Base-by-base conservation (phyloP, 1,139 yeast genomes). In the Saccharomyces hybrid region DNA sequence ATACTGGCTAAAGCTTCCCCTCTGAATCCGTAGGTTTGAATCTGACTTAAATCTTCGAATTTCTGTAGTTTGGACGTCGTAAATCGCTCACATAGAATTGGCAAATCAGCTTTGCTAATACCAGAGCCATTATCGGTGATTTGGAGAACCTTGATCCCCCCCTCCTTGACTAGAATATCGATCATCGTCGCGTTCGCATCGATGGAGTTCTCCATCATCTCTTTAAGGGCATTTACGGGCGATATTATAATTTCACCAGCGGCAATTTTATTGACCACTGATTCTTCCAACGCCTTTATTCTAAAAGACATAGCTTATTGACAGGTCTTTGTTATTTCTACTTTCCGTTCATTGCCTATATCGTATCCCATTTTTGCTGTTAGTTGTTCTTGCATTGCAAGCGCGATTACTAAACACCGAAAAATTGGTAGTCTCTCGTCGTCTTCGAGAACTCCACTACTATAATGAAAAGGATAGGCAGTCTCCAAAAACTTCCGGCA, bases 171-270 rank as follows among this genome's bases (percentile, higher is more conserved):
- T 16, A 80, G 70, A 1, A 91, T 76, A 32, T 77, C 82, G n/a
- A 91, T 76, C n/a, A 73, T 66, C 0, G 81, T 72, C 13, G 95
- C 80, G 0, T 78, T 77, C 0, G 97, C 91, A 68, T 90, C 97
- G 1, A 89, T 73, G 13, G 91, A 77, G 71, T 90, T 90, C 66
- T 88, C 95, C 50, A 91, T 69, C 67, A 91, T 72, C 65, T 88
- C 96, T 60, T 84, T 81, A 26, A 88, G 70, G 0, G 88, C 95
- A 56, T 93, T 93, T 2, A 95, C 88, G 0, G 99, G 99, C 5
- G 91, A 95, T 38, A 91, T 80, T 56, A 95, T 88, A 72, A 95
- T 89, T 72, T 95, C 99, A 0, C 99, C 99, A 0, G 99, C 99
- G 0, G 99, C 99, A 29, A 95, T 93, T 57, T 86, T 80, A 69